Evolutionary conservation across 2,329 filamentous ascomycete genomes (phyloP), one percentile per base, ranked within the genome.

Genomic region (Colletotrichum sp.): DNA sequence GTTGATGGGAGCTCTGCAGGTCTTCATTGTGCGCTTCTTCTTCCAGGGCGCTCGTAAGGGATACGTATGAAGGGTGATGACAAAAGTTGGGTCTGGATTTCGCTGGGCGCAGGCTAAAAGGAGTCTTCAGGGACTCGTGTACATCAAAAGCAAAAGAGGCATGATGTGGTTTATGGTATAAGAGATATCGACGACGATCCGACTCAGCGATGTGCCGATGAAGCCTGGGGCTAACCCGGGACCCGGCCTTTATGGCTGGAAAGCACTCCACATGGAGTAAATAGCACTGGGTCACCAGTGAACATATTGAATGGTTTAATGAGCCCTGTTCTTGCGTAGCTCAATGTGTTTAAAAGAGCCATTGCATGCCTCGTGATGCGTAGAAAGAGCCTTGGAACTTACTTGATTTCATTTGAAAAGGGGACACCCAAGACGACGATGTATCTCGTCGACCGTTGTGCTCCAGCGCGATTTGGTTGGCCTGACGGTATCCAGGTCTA

Each of bases 1-100:
- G 78, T 94, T 93, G 76, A 99, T 99, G 98, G 97, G 96, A 61
- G 96, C 92, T 63, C 87, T 99, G 83, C 98, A 99, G 88, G 97
- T 99, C 67, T 98, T 99, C 85, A 93, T 99, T 80, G 97, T 99
- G 81, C 90, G 95, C 79, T 99, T 99, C 93, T 99, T 99, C 89
- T 99, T 99, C 92, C 96, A 93, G 90, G 92, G 92, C 72, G 92
- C 92, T 69, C 88, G 92, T 80, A 94, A 94, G 87, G 92, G 92
- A 77, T 94, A 94, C 82, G 92, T 94, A 86, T 93, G 84, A 91
- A 87, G 69, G 73, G 75, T 64, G 19, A 59, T 25, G 12, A 30
- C 19, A 55, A 77, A 71, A 71, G 12, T 63, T 71, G 55, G 44
- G 69, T 75, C 66, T 77, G 66, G 30, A 71, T 68, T 62, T 76